Conservation (phyloP, 2,329 filamentous ascomycete species). For the Macrophomina phaseolina region DNA sequence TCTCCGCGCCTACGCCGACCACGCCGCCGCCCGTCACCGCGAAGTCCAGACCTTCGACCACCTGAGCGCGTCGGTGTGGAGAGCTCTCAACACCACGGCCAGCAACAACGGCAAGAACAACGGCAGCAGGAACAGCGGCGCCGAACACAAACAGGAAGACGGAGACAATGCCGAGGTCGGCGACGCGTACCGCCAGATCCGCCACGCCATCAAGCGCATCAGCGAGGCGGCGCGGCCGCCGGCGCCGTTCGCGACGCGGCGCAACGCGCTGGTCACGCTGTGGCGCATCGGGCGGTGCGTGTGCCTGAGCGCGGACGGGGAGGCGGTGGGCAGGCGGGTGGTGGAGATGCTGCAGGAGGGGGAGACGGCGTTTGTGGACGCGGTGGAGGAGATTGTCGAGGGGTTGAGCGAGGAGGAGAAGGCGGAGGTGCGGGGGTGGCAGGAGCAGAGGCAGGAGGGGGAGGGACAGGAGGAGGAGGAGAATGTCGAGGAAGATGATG, state of each 20-base stretch:
- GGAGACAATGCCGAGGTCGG: no score
- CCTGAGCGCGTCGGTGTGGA: no score
- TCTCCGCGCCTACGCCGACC: neutral
- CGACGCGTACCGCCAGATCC: neutral
- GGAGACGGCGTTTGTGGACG: neutral
- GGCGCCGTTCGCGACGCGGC: neutral
- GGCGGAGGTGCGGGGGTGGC: neutral
- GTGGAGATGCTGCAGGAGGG: neutral
- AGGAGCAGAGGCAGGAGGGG: neutral
- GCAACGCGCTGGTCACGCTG: conserved; percentile 3
- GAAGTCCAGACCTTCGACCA: no score
- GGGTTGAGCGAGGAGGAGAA: conserved; percentile 11
- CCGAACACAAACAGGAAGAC: no score
- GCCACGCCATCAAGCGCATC: neutral
- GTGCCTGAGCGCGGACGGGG: neutral
- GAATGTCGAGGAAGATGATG: neutral
- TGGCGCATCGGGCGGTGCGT: neutral
- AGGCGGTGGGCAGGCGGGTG: neutral
- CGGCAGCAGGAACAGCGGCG: no score
- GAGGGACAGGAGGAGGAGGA: neutral
- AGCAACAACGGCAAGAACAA: no score
- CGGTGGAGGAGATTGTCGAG: neutral
- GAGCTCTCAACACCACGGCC: no score
- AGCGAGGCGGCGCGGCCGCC: neutral
- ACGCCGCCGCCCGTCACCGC: neutral